Evolutionary conservation across 805 yeast species (phyloP).

Genomic region (Hanseniaspora pseudoguilliermondii): DNA sequence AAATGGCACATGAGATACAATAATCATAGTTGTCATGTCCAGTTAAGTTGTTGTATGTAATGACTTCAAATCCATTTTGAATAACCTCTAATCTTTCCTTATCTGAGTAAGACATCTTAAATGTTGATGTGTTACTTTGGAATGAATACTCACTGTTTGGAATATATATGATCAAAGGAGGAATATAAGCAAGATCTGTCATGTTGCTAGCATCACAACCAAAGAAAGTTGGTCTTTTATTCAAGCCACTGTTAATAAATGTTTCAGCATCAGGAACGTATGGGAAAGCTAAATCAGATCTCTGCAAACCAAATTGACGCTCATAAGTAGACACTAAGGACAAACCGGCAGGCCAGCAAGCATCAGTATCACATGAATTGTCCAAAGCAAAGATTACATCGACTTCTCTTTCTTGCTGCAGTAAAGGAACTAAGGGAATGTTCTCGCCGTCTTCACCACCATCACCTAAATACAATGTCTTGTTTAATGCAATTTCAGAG

Average conservation of each 20-base stretch:
- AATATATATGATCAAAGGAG: constrained; percentile 66
- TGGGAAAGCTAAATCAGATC: constrained; percentile 57
- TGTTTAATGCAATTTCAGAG: constrained; percentile 30
- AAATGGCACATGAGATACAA: constrained; percentile 73
- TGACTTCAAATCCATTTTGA: constrained; percentile 60
- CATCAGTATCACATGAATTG: constrained; percentile 51
- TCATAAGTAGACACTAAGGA: constrained; percentile 44
- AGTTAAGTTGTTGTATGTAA: constrained; percentile 54
- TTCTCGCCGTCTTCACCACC: constrained; percentile 62
- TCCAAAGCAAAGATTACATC: constrained; percentile 58
- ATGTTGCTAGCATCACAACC: constrained; percentile 64
- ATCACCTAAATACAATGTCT: constrained; percentile 44
- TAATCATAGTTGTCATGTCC: constrained; percentile 55
- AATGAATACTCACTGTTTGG: constrained; percentile 61
- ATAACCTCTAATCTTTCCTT: constrained; percentile 49
- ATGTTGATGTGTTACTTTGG: constrained; percentile 61
- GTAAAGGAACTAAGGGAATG: constrained; percentile 50
- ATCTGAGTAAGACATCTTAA: constrained; percentile 47
- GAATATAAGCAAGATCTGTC: constrained; percentile 41
- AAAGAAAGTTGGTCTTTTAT: constrained; percentile 63
- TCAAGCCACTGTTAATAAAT: constrained; percentile 46
- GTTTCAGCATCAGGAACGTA: constrained; percentile 61
- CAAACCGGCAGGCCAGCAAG: constrained; percentile 55
- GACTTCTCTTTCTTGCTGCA: constrained; percentile 45
- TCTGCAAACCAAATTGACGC: constrained; percentile 44